phyloP scores from a whole-genome alignment of 2,329 filamentous ascomycete genomes.

The Tetracladium maxilliforme region DNA sequence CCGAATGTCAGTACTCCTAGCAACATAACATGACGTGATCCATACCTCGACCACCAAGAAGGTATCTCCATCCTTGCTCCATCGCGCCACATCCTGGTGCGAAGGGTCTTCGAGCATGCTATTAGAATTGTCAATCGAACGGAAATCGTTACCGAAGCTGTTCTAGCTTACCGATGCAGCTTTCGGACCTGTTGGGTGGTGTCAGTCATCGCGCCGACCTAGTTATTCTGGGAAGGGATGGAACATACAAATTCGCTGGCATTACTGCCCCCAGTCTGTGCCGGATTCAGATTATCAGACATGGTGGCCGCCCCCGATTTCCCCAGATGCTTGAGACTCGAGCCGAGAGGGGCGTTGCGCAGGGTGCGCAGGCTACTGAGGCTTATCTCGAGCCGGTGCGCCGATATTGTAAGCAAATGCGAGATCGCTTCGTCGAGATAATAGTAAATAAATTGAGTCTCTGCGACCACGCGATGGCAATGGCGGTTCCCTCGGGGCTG shows the following conservation, averaged over 20 bases:
- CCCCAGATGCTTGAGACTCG: too few relatives aligned
- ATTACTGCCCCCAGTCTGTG: slow-evolving; percentile 67
- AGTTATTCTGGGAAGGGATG: slow-evolving; percentile 2
- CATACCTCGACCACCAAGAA: slow-evolving; percentile 93
- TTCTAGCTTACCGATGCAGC: slow-evolving; percentile 80
- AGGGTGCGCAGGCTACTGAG: too few relatives aligned
- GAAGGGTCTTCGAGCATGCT: slow-evolving; percentile 95
- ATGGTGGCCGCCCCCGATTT: too few relatives aligned
- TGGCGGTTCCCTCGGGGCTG: too few relatives aligned
- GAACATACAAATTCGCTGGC: slow-evolving; percentile 87
- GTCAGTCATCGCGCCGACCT: slow-evolving; percentile 7
- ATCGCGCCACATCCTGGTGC: slow-evolving; percentile 84
- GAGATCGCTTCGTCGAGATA: too few relatives aligned
- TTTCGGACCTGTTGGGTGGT: slow-evolving; percentile 67
- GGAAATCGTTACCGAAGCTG: too few relatives aligned
- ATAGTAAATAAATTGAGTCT: too few relatives aligned
- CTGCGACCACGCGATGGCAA: too few relatives aligned
- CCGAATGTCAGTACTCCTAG: slow-evolving; percentile 9
- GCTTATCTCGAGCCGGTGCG: too few relatives aligned
- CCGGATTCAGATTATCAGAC: too few relatives aligned
- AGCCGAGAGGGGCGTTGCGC: too few relatives aligned
- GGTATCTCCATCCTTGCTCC: slow-evolving; percentile 88
- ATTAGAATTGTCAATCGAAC: slow-evolving; percentile 6
- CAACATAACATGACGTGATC: neutral
- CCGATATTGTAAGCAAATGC: too few relatives aligned